phyloP scores from a whole-genome alignment of 257 asterid species.

The Mentha longifolia region DNA sequence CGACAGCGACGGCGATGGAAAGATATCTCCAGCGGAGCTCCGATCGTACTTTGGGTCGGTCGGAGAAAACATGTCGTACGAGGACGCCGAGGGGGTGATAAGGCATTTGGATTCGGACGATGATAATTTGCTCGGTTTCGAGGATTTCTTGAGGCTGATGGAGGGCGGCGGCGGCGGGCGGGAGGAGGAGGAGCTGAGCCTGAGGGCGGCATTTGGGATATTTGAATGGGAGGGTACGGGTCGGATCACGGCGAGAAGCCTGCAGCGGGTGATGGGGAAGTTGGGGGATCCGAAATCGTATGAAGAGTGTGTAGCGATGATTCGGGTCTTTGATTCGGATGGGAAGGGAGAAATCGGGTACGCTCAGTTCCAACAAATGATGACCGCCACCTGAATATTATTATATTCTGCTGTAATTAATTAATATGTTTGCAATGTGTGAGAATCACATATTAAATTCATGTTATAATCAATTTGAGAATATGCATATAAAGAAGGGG shows the following conservation, averaged over 20 bases:
- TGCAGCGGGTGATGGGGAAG: constrained; percentile 55
- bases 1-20: constrained; percentile 59
- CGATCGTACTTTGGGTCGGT: constrained; percentile 51
- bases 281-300: constrained; percentile 56
- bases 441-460: too few species aligned
- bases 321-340: constrained; percentile 51
- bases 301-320: constrained; percentile 65
- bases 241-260: constrained; percentile 60
- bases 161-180: constrained; percentile 26
- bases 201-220: constrained; percentile 50
- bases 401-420: too few species aligned
- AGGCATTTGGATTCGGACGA: constrained; percentile 47
- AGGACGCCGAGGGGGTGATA: constrained; percentile 54
- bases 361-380: constrained; percentile 60
- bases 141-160: constrained; percentile 54
- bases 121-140: constrained; percentile 45
- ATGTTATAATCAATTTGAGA: too few species aligned
- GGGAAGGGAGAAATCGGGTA: constrained; percentile 67
- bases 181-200: constrained; percentile 45
- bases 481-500: too few species aligned
- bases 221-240: constrained; percentile 65
- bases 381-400: constrained; percentile 37
- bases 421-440: too few species aligned
- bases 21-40: constrained; percentile 52
- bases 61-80: constrained; percentile 60